phyloP scores from a whole-genome alignment of 176 grass and related monocot genomes.

The Juncus inflexus region DNA sequence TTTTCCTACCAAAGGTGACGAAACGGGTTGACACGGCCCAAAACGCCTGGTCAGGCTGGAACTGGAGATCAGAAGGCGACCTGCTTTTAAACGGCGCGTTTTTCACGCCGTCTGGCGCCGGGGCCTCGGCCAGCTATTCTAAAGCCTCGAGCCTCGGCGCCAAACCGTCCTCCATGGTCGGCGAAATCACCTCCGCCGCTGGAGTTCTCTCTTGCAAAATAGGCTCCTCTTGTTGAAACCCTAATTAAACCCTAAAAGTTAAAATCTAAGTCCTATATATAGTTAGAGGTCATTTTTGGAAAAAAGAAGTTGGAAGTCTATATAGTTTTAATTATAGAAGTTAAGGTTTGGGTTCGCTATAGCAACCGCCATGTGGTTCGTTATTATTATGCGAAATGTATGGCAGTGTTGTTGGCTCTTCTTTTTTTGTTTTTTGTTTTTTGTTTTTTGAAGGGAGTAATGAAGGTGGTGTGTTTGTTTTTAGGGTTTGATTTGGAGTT shows the following conservation, averaged over 20 bases:
- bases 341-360: slow-evolving; percentile 1
- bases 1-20: slow-evolving; percentile 33
- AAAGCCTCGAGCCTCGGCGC: slow-evolving; percentile 25
- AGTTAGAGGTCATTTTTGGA: slow-evolving; percentile 6
- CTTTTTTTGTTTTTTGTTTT: slow-evolving; percentile 7
- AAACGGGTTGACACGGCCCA: slow-evolving; percentile 24
- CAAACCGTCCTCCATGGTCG: slow-evolving; percentile 26
- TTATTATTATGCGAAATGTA: slow-evolving; percentile 21
- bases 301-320: not conserved
- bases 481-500: too few species aligned
- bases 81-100: slow-evolving; percentile 45
- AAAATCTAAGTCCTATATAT: slow-evolving; percentile 6
- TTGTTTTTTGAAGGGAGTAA: too few species aligned
- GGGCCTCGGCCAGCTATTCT: slow-evolving; percentile 31
- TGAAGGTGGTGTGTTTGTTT: too few species aligned
- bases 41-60: slow-evolving; percentile 41
- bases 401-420: slow-evolving; percentile 35
- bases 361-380: slow-evolving; percentile 32
- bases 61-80: slow-evolving; percentile 47
- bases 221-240: slow-evolving; percentile 3
- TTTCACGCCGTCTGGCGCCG: slow-evolving; percentile 39
- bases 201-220: slow-evolving; percentile 26
- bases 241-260: slow-evolving; percentile 14
- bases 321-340: too few species aligned
- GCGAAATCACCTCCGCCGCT: slow-evolving; percentile 24